A percentile compares a stretch with the other conserved stretches of the same genome.
phyloP scores from a whole-genome alignment of 345 rosid species.

The Lagerstroemia speciosa region DNA sequence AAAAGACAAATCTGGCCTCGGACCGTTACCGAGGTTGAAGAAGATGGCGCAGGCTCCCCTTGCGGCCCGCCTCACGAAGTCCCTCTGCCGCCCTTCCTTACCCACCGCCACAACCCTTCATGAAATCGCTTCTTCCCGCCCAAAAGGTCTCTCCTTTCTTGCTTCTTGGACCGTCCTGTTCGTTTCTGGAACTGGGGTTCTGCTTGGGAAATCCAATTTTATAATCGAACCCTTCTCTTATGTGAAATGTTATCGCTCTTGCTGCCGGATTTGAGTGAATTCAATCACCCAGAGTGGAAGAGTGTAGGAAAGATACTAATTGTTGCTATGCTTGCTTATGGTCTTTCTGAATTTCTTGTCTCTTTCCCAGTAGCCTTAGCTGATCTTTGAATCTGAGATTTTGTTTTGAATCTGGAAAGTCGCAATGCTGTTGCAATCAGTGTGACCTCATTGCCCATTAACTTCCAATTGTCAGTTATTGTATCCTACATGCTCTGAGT shows the following conservation, averaged over 20 bases:
- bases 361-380: background rate
- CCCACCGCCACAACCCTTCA: conserved; percentile 24
- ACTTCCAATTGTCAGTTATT: background rate
- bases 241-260: background rate
- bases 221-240: background rate
- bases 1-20: background rate
- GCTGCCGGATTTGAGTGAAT: background rate
- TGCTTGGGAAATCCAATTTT: background rate
- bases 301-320: background rate
- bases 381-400: background rate
- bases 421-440: background rate
- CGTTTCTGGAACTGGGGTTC: background rate
- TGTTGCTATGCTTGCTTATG: background rate
- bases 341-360: background rate
- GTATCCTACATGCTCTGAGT: background rate
- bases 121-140: conserved; percentile 32
- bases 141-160: conserved; percentile 29
- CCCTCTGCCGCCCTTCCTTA: conserved; percentile 27
- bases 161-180: background rate
- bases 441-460: background rate
- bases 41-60: conserved; percentile 7
- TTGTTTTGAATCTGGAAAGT: background rate
- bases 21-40: background rate
- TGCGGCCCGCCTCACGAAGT: conserved; percentile 34
- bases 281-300: background rate